These are phyloP conservation scores for Coprinellus micaceus DNA, from an alignment of 768 basidiomycete species.

Conservation along the genomic window DNA sequence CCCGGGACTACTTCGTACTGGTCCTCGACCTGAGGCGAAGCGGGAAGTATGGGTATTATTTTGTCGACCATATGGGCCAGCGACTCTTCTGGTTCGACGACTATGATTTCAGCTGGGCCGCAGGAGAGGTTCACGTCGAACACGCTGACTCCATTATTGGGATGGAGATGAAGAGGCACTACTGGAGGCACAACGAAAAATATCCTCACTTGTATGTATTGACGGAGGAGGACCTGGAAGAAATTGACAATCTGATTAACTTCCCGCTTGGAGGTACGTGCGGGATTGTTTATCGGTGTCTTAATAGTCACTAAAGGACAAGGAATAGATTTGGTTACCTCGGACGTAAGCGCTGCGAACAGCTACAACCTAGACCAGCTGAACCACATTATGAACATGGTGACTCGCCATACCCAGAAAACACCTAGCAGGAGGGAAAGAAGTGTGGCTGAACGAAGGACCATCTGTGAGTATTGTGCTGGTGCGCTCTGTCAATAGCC, in stretches of 20 bases:
- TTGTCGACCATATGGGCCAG: slow-evolving; percentile 41
- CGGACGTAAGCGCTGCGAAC: slow-evolving; percentile 21
- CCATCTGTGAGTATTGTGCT: slow-evolving; percentile 8
- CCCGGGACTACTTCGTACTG: slow-evolving; percentile 3
- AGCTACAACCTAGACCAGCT: slow-evolving; percentile 16
- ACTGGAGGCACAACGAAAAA: slow-evolving; percentile 27
- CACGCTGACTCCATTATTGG: slow-evolving; percentile 14
- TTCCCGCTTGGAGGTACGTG: slow-evolving; percentile 26
- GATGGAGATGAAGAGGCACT: slow-evolving; percentile 15
- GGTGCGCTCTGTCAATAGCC: neutral
- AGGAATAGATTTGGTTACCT: slow-evolving; percentile 27
- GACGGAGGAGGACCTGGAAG: slow-evolving; percentile 19
- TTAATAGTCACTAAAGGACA: neutral
- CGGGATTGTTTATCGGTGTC: slow-evolving; percentile 9
- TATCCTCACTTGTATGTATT: slow-evolving; percentile 24
- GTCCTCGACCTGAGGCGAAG: slow-evolving; percentile 17
- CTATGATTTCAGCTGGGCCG: slow-evolving; percentile 31
- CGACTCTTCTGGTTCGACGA: slow-evolving; percentile 52
- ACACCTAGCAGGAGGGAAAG: neutral
- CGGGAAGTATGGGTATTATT: slow-evolving; percentile 42
- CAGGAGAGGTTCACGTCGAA: slow-evolving; percentile 20
- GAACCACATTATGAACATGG: slow-evolving; percentile 6
- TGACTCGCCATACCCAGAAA: neutral
- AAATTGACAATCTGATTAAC: slow-evolving; percentile 28
- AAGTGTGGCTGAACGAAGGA: neutral